Base-by-base conservation (phyloP, 2,329 filamentous ascomycete species). In the Pseudocercospora fuligena region DNA sequence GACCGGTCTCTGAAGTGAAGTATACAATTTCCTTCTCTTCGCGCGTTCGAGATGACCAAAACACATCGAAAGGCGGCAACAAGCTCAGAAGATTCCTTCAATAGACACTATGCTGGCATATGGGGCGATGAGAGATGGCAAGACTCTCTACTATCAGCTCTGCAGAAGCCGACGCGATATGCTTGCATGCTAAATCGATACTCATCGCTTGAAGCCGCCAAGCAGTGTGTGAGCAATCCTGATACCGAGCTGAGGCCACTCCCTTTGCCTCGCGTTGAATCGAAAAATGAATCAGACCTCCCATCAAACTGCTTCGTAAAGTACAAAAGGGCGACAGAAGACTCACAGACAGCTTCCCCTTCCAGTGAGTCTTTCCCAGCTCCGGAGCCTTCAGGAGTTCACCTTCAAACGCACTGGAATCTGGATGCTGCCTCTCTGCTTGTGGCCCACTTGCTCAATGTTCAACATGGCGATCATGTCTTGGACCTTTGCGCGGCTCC, bases 401-500 rank as follows among this genome's bases (percentile, higher is more conserved):
- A 67, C 16, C 60, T 75, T 21, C 31, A 73, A 14, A 71, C 76
- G 1, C 76, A 77, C 60, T 77, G 73, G 74, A 76, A 74, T 49
- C 60, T 77, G 29, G 76, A 77, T 62, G 74, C 72, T 19, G 76
- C 75, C 12, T 77, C 79, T 27, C 75, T 72, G n/a, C 76, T 80
- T 8, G 76, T 69, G n/a, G 78, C 77, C 5, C 69, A 70, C 29
- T 56, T 81, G 3, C 76, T 82, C 2, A 69, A 73, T 47, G 74
- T 78, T 8, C 71, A 72, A 47, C 77, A 79, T 2, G 75, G 78
- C 9, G 76, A 81, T 59, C 75, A 76, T 23, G 73, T 82, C 5
- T 72, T 82, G 14, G 80, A 82, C 59, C 73, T 81, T 9, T 81
- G 80, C 64, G 80, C 80, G 5, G 78, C 79, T 1, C 78, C 79